Percentiles rank a stretch among this genome's conserved stretches.
These are phyloP conservation scores for Populus pruinosa DNA, from an alignment of 345 rosid genomes.

Conservation along the genomic window DNA sequence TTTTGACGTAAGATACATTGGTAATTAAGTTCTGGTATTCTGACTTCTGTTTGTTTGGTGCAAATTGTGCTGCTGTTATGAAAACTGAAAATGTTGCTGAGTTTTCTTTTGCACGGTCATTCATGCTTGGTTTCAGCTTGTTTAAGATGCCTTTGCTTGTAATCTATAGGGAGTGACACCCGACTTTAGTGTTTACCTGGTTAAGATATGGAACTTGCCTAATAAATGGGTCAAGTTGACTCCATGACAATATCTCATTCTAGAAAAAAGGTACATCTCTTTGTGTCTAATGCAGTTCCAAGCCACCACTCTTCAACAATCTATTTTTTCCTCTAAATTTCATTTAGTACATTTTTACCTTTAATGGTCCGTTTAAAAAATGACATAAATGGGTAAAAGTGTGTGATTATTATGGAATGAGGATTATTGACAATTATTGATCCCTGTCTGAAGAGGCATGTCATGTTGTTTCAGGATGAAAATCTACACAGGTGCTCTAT, in stretches of 20 bases:
- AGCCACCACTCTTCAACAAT: neutral
- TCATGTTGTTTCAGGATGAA: slow-evolving; percentile 67
- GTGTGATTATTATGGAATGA: neutral
- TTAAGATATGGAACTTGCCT: neutral
- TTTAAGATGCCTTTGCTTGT: neutral
- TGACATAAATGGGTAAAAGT: neutral
- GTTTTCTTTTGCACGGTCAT: neutral
- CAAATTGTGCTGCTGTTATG: neutral
- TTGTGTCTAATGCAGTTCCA: neutral
- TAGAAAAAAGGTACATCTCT: neutral
- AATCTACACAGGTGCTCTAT: slow-evolving; percentile 90
- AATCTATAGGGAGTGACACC: neutral
- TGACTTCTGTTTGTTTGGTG: neutral
- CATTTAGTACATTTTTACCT: neutral
- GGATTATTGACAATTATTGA: neutral
- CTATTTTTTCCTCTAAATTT: neutral
- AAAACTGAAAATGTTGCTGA: neutral
- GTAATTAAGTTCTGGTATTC: neutral
- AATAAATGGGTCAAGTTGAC: neutral
- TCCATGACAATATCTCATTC: neutral
- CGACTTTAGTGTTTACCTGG: neutral
- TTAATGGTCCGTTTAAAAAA: neutral
- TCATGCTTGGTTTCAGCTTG: neutral
- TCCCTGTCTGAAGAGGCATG: neutral
- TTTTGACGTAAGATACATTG: slow-evolving; percentile 70